Base-by-base conservation (phyloP, 2,329 filamentous ascomycete genomes). In the Niveomyces coronatus region DNA sequence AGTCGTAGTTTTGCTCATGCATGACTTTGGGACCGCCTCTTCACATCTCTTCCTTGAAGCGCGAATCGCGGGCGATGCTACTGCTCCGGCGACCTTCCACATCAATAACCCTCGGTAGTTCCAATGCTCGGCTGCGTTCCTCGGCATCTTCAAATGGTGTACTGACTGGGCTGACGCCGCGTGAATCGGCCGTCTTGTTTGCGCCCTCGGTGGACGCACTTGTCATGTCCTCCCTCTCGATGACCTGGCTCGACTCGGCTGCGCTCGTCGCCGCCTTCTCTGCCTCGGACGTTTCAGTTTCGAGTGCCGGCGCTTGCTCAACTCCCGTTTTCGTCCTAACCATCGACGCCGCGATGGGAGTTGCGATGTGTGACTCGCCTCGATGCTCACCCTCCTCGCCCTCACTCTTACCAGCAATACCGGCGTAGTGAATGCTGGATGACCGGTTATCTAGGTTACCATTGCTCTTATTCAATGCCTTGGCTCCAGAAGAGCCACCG, bases 31-130 rank as follows among this genome's bases (percentile, higher is more conserved):
- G n/a, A 4, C 4, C 6, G 1, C 7, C 10, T 16, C 9, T 15
- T 58, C 51, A 39, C 28, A 79, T 65, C 44, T 71, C 68, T 57
- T 81, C 76, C 33, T 61, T 62, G 46, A 81, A 81, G 47, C 64
- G 70, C 27, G 75, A 76, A 44, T 73, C 71, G 37, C 75, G 60
- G 4, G 58, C 66, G 1, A 74, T 72, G 52, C 72, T 78, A 36
- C 62, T 63, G 32, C 64, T 64, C 33, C 61, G 58, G n/a, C 56
- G 53, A 15, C 45, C 46, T 10, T 61, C 60, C 23, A 46, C 49
- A 7, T 67, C 54, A 2, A 65, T 58, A 17, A 57, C 57, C 10
- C 67, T 54, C 15, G 48, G 47, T 6, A 42, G 26, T 14, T 44
- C 48, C 2, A 43, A 23, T 2, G 31, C 24, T 27, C 36, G 36